Conservation (phyloP, 495 filamentous ascomycete genomes). For the Penicillium egyptiacum region DNA sequence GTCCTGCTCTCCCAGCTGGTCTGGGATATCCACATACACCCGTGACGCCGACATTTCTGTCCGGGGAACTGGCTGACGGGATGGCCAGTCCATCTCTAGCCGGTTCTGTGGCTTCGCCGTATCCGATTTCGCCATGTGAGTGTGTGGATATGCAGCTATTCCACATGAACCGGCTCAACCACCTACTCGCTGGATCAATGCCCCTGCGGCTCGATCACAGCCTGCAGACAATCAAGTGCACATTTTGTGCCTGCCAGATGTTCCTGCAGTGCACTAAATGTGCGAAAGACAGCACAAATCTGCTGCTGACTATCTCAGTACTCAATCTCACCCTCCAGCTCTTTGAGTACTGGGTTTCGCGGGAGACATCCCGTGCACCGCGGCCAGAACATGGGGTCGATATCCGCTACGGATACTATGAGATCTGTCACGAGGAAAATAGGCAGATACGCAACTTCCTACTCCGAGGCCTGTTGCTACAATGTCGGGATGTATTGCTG, state of each 20-base stretch:
- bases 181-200: slow-evolving; percentile 32
- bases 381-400: slow-evolving; percentile 23
- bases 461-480: slow-evolving; percentile 31
- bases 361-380: slow-evolving; percentile 23
- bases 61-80: slow-evolving; percentile 34
- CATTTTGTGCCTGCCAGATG: slow-evolving; percentile 34
- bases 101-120: slow-evolving; percentile 25
- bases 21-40: slow-evolving; percentile 31
- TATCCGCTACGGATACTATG: slow-evolving; percentile 43
- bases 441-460: slow-evolving; percentile 36
- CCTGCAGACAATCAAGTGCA: slow-evolving; percentile 37
- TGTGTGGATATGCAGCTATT: slow-evolving; percentile 38
- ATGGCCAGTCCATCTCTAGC: slow-evolving; percentile 35
- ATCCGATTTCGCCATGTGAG: slow-evolving; percentile 30
- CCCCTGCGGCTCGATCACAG: slow-evolving; percentile 41
- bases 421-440: slow-evolving; percentile 37
- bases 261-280: slow-evolving; percentile 42
- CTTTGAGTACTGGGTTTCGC: slow-evolving; percentile 39
- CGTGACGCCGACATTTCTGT: slow-evolving; percentile 40
- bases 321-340: slow-evolving; percentile 39
- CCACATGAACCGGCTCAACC: slow-evolving; percentile 38
- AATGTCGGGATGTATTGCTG: slow-evolving; percentile 33
- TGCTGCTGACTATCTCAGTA: slow-evolving; percentile 35
- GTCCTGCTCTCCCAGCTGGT: slow-evolving; percentile 21
- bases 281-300: slow-evolving; percentile 36